Evolutionary conservation across 768 basidiomycete species (phyloP), one percentile per base, ranked within the genome.

Genomic region (Pleurotus sapidus): DNA sequence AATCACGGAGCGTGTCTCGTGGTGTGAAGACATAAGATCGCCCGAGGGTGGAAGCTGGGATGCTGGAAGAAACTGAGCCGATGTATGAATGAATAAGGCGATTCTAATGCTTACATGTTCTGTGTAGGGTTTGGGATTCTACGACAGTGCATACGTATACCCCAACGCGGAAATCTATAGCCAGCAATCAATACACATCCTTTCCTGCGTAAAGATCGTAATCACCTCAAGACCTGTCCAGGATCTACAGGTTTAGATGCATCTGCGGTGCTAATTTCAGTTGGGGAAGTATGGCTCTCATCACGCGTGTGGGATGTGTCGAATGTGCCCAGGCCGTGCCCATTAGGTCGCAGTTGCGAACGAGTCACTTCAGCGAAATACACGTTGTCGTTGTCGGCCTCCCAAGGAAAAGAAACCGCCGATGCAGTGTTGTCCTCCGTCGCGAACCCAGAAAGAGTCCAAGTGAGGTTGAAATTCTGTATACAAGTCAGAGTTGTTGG

Each of bases 131-230:
- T 63, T 4, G 74, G 66, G n/a, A 77, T 63, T 42, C 68, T 70
- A 11, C 61, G 53, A 59, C 76, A 78, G 37, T 67, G 69, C 4
- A 72, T 73, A 14, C 76, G 65, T 18, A 74, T 67, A 0, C 77
- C 77, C 77, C 77, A 77, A 51, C 71, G 65, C 17, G 76, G 72
- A 57, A 70, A 72, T 49, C 74, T 75, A 24, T 14, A 38, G 43
- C 39, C 25, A 45, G 46, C 51, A 47, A 38, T 38, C 39, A 7
- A 18, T 11, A 24, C 48, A 12, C 11, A 24, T 25, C 17, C 5
- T 38, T 14, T 23, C 3, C 18, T 20, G n/a, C 9, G n/a, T 40
- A 0, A 17, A 14, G n/a, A n/a, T 23, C 11, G 17, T 4, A 14
- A 18, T 40, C 14, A 20, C 60, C 37, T 40, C 40, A 74, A 68